phyloP scores from a whole-genome alignment of 352 stramenopile species.

The Phytophthora agathidicida region DNA sequence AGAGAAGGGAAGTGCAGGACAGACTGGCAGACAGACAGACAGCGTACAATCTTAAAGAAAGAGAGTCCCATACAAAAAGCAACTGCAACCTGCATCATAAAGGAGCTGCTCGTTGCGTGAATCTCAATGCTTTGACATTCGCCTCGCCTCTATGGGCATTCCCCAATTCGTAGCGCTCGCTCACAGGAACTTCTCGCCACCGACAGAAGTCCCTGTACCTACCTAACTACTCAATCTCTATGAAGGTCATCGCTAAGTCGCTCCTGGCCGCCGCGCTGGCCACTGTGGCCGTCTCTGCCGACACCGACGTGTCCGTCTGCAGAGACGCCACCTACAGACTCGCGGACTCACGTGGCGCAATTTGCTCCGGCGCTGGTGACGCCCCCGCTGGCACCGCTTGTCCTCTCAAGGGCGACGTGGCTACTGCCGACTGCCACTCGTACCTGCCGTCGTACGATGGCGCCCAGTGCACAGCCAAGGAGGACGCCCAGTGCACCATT shows the following conservation, averaged over 20 bases:
- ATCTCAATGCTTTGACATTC: slow-evolving; percentile 13
- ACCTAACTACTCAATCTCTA: slow-evolving; percentile 1
- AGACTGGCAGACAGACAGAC: no score
- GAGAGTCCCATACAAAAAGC: no score
- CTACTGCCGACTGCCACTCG: slow-evolving; percentile 47
- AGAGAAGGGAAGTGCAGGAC: no score
- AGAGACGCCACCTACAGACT: slow-evolving; percentile 54
- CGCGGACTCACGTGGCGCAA: slow-evolving; percentile 35
- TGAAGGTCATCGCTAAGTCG: slow-evolving; percentile 28
- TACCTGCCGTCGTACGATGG: slow-evolving; percentile 53
- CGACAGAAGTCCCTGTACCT: slow-evolving; percentile 21
- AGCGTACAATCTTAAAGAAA: no score
- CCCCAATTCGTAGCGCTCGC: slow-evolving; percentile 28
- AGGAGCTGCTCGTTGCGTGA: slow-evolving; percentile 13
- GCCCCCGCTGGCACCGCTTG: slow-evolving; percentile 50
- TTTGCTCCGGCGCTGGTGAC: slow-evolving; percentile 54
- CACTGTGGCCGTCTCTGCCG: slow-evolving; percentile 16
- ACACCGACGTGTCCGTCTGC: slow-evolving; percentile 47
- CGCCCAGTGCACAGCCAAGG: slow-evolving; percentile 35
- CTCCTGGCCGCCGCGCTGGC: slow-evolving; percentile 29
- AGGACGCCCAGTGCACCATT: slow-evolving; percentile 49
- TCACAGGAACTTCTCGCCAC: slow-evolving; percentile 23
- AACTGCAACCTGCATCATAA: slow-evolving; percentile 25
- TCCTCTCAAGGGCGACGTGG: slow-evolving; percentile 50
- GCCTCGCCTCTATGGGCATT: slow-evolving; percentile 11